Base-by-base conservation (phyloP, 306 rosid species). In the Vigna mungo region DNA sequence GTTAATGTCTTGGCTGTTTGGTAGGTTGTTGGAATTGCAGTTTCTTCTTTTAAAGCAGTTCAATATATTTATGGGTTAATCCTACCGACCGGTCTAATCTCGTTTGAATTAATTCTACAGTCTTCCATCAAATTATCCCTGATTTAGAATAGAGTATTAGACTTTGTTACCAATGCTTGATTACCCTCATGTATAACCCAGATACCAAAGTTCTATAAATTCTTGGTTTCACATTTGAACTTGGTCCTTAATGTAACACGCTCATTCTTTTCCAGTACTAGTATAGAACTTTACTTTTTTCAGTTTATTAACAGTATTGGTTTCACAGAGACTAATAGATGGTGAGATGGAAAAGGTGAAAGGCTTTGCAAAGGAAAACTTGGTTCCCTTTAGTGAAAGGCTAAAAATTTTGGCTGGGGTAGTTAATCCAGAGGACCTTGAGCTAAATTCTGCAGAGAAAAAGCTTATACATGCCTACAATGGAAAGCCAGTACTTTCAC, bases 401-500 rank as follows among this genome's bases (percentile, higher is more conserved):
- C 86, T 92, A 47, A 92, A 90, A 67, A 85, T 92, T 55, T 46
- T 90, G 79, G 97, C 88, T 23, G 91, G 90, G 16, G 15, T 87
- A 63, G 93, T 88, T 47, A 92, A 92, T 81, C 93, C 95, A 36
- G 93, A 90, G 41, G 96, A 92, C 18, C 91, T 92, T 54, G 78
- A 68, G 32, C 53, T 92, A 77, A 81, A 81, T 79, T 78, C 89
- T 6, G 20, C 97, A 9, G 97, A 88, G 74, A 87, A 30, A 71
- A 92, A 87, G 77, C 88, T 90, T 14, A 68, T 90, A 25, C 15
- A 54, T 77, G 84, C 93, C 81, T 92, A 92, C 27, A 92, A 92
- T 72, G 90, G 88, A 72, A 92, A 92, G 68, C 93, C 97, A 69
- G 96, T 92, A 53, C 93, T 92, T 39, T 92, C 97, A 16, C 89